Base-by-base conservation (phyloP, 78 protist species). In the Polysphondylium violaceum region DNA sequence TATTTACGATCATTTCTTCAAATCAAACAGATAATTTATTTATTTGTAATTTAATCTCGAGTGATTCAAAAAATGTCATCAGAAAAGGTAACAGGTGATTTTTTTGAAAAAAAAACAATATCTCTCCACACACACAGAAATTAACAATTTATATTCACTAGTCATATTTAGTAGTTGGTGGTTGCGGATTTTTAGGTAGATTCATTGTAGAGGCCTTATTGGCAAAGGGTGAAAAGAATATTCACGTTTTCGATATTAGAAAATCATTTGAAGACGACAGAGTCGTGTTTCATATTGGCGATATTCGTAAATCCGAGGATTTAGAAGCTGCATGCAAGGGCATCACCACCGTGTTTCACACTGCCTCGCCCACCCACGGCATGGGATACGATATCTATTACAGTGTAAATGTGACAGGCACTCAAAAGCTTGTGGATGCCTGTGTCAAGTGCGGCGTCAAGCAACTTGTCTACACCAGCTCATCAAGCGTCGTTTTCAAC, bases 361-460 rank as follows among this genome's bases (percentile, higher is more conserved):
- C 87, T 3, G 93, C 93, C n/a, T 75, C 93, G 16, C 93, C 93
- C 25, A 77, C 88, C 12, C 89, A 63, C 50, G 93, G 96, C 6
- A 74, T 93, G 85, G 89, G 89, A 35, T 81, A 81, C 33, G 86
- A 87, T 27, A 67, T 93, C 35, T 74, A 85, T 59, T 51, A 86
- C 7, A 56, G 51, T 17, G 81, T 93, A 8, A 93, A 93, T 50
- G 92, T 93, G 16, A 11, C 38, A 21, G 96, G 96, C 4, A 93
- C 96, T 3, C 68, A 77, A n/a, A 67, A 41, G 4, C 86, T 93
- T 12, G 31, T 93, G 3, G 86, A 76, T 12, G 93, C 93, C 16
- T 74, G 90, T 65, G 23, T 41, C 0, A 23, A 25, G 21, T 19
- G 47, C 17, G 25, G 38, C 3, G 93, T 86, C 27, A 36, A 31